Conservation (phyloP, 2,329 filamentous ascomycete species). For the Aspergillus fumigatus region DNA sequence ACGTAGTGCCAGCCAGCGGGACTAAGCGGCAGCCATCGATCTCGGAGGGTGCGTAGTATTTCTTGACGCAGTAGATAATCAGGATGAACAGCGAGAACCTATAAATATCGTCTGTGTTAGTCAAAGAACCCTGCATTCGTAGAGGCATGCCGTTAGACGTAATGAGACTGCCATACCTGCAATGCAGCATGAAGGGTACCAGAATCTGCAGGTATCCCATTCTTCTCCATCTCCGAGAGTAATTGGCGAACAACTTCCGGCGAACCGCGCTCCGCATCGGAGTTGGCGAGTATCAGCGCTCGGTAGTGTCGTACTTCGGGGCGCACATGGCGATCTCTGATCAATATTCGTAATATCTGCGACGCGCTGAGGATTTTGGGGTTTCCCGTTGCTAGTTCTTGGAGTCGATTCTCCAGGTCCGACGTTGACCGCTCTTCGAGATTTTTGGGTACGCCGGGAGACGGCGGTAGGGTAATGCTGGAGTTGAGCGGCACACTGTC, state of each 20-base stretch:
- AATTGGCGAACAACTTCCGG: constrained; percentile 58
- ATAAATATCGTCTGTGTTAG: not conserved
- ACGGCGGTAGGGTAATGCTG: not conserved
- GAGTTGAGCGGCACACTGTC: not conserved
- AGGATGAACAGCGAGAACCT: constrained; percentile 75
- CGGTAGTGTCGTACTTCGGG: constrained; percentile 56
- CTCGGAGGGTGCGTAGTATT: constrained; percentile 61
- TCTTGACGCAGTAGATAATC: constrained; percentile 72
- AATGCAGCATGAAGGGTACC: constrained; percentile 68
- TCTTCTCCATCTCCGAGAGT: constrained; percentile 66
- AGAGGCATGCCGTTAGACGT: not conserved
- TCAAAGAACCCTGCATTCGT: not conserved
- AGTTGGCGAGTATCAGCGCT: constrained; percentile 68
- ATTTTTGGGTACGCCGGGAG: constrained; percentile 14
- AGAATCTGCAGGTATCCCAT: constrained; percentile 59
- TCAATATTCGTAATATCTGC: constrained; percentile 34
- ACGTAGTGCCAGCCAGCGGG: constrained; percentile 62
- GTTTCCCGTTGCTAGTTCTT: constrained; percentile 18
- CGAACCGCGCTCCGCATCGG: constrained; percentile 60
- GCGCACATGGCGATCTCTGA: constrained; percentile 32
- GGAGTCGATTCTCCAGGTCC: constrained; percentile 27
- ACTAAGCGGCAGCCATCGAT: constrained; percentile 64
- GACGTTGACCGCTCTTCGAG: constrained; percentile 15
- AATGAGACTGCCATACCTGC: constrained; percentile 44
- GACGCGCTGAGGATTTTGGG: constrained; percentile 25